Base-by-base conservation (phyloP, 2,329 filamentous ascomycete species). In the Thielaviopsis euricoi region DNA sequence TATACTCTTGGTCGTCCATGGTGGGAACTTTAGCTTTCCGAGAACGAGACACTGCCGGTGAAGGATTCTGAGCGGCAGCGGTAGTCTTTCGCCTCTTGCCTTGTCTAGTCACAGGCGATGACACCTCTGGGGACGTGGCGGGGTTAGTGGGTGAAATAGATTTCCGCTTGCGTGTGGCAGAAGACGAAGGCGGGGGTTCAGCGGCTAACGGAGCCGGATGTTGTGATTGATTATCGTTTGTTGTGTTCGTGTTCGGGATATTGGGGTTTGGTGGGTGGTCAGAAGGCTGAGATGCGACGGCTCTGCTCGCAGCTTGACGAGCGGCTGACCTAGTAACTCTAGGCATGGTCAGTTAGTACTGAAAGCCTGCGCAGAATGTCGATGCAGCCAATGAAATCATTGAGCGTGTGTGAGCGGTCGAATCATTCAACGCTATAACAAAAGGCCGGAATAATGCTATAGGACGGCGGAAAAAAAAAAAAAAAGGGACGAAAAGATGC, bases 301-400 rank as follows among this genome's bases (percentile, higher is more conserved):
- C 73, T 68, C 75, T 76, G 68, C 72, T 81, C 69, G 87, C 86
- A 76, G 87, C 87, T 81, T 88, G 84, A 78, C 89, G 89, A 76
- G 90, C 86, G 72, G 90, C 86, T 68, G 90, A 93, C 77, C 91
- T 89, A 78, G 91, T 96, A 68, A 93, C 84, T 87, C 90, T 96
- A 81, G 83, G 77, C 59, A 60, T 60, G 52, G 58, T 60, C 58
- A 60, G 58, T 55, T n/a, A 40, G 54, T 26, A 54, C 52, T 33
- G 52, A 40, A 17, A 22, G 25, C 43, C 43, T 48, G 43, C 19
- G 43, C 43, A 48, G 21, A 48, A 9, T 48, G n/a, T 48, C 43
- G 43, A 48, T 48, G 43, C 43, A 48, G 43, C 43, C 43, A 48
- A 48, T 48, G 43, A 48, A 48, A 48, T 48, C 43, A 48, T 48